Percentiles rank a stretch among this genome's conserved stretches.
These are phyloP conservation scores for Cyberlindnera petersonii DNA, from an alignment of 805 yeast genomes.

Conservation along the genomic window DNA sequence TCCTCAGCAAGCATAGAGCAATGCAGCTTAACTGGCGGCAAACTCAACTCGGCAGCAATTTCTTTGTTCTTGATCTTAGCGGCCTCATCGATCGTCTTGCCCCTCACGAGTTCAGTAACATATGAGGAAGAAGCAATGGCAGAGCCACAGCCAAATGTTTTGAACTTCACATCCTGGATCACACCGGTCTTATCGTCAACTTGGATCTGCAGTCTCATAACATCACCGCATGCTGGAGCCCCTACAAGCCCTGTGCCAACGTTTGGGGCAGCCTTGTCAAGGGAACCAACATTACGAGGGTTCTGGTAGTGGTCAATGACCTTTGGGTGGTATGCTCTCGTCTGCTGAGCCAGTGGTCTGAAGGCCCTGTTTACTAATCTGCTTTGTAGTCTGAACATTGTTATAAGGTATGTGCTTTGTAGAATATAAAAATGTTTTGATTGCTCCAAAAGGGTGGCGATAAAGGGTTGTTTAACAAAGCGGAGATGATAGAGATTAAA, in stretches of 20 bases:
- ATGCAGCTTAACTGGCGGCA: constrained; percentile 96
- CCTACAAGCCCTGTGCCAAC: constrained; percentile 98
- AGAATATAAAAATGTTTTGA: too few species aligned
- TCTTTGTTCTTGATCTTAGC: constrained; percentile 87
- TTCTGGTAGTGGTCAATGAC: constrained; percentile 95
- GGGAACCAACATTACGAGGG: constrained; percentile 94
- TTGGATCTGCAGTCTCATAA: constrained; percentile 93
- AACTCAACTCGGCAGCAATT: constrained; percentile 88
- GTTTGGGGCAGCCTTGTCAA: constrained; percentile 67
- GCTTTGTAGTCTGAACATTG: constrained; percentile 23
- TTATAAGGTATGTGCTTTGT: too few species aligned
- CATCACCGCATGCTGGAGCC: constrained; percentile 99
- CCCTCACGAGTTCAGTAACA: constrained; percentile 93
- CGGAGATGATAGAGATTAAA: constrained; percentile 1
- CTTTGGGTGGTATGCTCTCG: constrained; percentile 74
- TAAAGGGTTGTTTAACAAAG: too few species aligned
- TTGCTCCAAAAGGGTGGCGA: too few species aligned
- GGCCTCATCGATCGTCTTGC: constrained; percentile 92
- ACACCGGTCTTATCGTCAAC: constrained; percentile 88
- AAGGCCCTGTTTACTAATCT: constrained; percentile 17
- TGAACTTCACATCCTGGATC: constrained; percentile 92
- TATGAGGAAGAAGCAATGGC: constrained; percentile 96
- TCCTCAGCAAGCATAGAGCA: constrained; percentile 99
- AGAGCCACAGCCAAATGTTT: constrained; percentile 98
- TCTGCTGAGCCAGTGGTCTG: constrained; percentile 25